Evolutionary conservation across 129 eudicot genomes (phyloP).

Genomic region (Oenanthe sinensis): DNA sequence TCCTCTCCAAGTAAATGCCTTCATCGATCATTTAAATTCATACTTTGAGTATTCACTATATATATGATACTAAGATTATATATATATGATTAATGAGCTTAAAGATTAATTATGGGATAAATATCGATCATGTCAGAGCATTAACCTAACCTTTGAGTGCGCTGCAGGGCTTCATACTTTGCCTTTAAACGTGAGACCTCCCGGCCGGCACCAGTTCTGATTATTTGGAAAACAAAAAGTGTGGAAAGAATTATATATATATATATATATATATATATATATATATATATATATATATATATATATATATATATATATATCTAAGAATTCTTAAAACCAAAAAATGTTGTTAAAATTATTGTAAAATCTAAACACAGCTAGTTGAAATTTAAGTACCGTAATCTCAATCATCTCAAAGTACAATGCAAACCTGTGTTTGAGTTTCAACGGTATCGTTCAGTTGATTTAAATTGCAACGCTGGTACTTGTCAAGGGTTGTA

Average conservation of each 20-base stretch:
- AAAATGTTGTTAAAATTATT: no score
- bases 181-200: conserved; percentile 77
- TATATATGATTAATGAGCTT: no score
- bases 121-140: neutral
- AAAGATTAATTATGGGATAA: no score
- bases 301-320: no score
- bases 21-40: neutral
- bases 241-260: no score
- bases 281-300: no score
- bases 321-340: neutral
- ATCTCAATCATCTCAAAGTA: neutral
- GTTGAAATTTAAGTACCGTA: neutral
- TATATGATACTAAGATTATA: no score
- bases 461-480: conserved; percentile 65
- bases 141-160: conserved; percentile 64
- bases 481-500: conserved; percentile 80
- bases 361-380: neutral
- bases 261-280: no score
- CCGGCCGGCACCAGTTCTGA: conserved; percentile 80
- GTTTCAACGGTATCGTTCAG: conserved; percentile 45
- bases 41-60: no score
- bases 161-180: conserved; percentile 80
- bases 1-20: conserved; percentile 98
- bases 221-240: no score
- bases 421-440: conserved; percentile 62